phyloP scores from a whole-genome alignment of 371 early-diverging fungal species.

The Nematocida sp. region DNA sequence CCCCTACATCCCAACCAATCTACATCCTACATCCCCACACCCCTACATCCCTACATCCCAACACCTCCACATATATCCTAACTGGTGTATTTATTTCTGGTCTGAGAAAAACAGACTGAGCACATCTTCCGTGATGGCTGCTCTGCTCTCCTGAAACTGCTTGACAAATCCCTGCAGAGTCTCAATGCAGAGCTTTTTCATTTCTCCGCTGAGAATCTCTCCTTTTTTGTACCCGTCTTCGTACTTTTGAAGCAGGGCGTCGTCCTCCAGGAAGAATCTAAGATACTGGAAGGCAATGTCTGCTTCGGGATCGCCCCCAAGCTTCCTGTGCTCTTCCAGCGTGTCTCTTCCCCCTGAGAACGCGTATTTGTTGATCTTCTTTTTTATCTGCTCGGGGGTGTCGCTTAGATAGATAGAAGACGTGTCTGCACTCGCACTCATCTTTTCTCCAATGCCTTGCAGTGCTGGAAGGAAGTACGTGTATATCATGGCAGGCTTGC shows the following conservation, averaged over 20 bases:
- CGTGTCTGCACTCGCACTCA: slow-evolving; percentile 82
- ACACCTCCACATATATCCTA: too few relatives aligned
- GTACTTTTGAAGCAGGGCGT: slow-evolving; percentile 73
- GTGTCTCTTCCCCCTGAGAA: slow-evolving; percentile 91
- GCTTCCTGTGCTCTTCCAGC: slow-evolving; percentile 75
- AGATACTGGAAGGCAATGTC: slow-evolving; percentile 93
- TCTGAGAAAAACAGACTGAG: not conserved
- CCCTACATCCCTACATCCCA: too few relatives aligned
- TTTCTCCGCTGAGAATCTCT: slow-evolving; percentile 76
- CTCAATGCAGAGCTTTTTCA: slow-evolving; percentile 84
- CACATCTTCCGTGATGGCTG: slow-evolving; percentile 49
- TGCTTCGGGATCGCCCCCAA: slow-evolving; percentile 88
- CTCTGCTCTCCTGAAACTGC: slow-evolving; percentile 74
- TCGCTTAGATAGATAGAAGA: slow-evolving; percentile 91
- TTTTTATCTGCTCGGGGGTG: slow-evolving; percentile 82
- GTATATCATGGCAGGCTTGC: slow-evolving; percentile 87
- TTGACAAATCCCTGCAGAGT: slow-evolving; percentile 73
- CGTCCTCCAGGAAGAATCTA: slow-evolving; percentile 88
- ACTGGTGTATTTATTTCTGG: too few relatives aligned
- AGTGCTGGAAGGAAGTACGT: slow-evolving; percentile 83
- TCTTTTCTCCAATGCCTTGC: slow-evolving; percentile 84
- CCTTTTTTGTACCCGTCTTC: slow-evolving; percentile 72
- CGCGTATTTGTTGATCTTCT: slow-evolving; percentile 91
- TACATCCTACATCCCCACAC: too few relatives aligned
- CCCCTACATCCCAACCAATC: too few relatives aligned